Conservation (phyloP, 805 yeast genomes). For the Wickerhamomyces strasburgensis region DNA sequence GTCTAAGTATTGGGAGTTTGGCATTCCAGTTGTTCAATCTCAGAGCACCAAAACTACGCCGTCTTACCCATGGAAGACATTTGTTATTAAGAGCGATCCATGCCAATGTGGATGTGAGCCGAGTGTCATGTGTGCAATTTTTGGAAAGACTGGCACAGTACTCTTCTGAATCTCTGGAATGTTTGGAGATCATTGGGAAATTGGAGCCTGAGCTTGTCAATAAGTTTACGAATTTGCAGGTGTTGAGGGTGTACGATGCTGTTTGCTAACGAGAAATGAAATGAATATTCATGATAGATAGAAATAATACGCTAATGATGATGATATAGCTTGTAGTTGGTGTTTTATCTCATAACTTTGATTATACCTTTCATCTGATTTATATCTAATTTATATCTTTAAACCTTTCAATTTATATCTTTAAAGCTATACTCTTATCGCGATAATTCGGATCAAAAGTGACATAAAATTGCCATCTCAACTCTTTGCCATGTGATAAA, state of each 20-base stretch:
- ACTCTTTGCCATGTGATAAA: background rate
- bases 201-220: constrained; percentile 8
- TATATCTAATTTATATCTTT: too few relatives aligned
- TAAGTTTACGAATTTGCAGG: constrained; percentile 9
- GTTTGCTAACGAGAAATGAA: too few relatives aligned
- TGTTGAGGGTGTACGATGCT: constrained; percentile 18
- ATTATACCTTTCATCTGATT: too few relatives aligned
- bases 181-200: constrained; percentile 14
- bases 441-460: too few relatives aligned
- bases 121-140: constrained; percentile 15
- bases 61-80: constrained; percentile 14
- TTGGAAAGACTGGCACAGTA: constrained; percentile 6
- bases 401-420: too few relatives aligned
- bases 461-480: background rate
- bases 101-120: constrained; percentile 13
- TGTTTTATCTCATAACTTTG: too few relatives aligned
- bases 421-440: too few relatives aligned
- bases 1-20: constrained; percentile 18
- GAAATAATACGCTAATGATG: too few relatives aligned
- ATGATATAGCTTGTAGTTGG: too few relatives aligned
- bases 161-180: constrained; percentile 7
- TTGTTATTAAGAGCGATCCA: constrained; percentile 11
- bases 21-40: constrained; percentile 19
- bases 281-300: too few relatives aligned
- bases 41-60: constrained; percentile 14